Conservation (phyloP, 2,329 filamentous ascomycete genomes). For the Magnaporthiopsis rhizophila region DNA sequence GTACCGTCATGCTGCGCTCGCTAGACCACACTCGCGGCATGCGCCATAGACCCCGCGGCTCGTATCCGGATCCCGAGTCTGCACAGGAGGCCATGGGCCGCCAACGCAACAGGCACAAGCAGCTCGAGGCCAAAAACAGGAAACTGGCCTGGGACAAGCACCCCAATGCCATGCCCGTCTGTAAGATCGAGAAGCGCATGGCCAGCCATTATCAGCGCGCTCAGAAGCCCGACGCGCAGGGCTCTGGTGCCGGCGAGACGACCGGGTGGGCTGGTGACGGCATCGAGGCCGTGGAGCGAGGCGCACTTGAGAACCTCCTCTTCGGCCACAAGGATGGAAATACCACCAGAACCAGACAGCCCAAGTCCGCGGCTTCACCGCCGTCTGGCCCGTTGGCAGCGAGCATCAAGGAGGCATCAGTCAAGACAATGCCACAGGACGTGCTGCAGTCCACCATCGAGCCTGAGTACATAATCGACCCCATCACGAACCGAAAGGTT, state of each 20-base stretch:
- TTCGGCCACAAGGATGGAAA: slow-evolving; percentile 19
- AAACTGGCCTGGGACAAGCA: slow-evolving; percentile 38
- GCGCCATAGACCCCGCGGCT: slow-evolving; percentile 40
- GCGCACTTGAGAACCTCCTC: slow-evolving; percentile 35
- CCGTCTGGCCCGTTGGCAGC: background rate
- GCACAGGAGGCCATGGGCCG: slow-evolving; percentile 22
- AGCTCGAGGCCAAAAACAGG: slow-evolving; percentile 35
- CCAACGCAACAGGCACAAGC: slow-evolving; percentile 24
- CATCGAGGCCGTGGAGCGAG: slow-evolving; percentile 36
- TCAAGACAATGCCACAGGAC: slow-evolving; percentile 15
- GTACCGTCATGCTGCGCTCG: slow-evolving; percentile 14
- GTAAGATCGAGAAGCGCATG: slow-evolving; percentile 25
- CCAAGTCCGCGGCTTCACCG: background rate
- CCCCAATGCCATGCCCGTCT: slow-evolving; percentile 8
- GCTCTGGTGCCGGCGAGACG: background rate
- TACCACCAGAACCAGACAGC: background rate
- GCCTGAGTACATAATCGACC: slow-evolving; percentile 41
- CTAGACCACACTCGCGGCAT: slow-evolving; percentile 40
- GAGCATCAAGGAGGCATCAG: background rate
- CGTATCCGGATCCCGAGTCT: slow-evolving; percentile 32
- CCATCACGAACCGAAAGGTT: slow-evolving; percentile 50
- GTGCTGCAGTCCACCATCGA: slow-evolving; percentile 22
- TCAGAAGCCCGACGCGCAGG: slow-evolving; percentile 10
- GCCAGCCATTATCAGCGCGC: slow-evolving; percentile 32
- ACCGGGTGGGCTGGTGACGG: slow-evolving; percentile 26